Conservation (phyloP, 345 rosid species). For the Ceriops zippeliana region DNA sequence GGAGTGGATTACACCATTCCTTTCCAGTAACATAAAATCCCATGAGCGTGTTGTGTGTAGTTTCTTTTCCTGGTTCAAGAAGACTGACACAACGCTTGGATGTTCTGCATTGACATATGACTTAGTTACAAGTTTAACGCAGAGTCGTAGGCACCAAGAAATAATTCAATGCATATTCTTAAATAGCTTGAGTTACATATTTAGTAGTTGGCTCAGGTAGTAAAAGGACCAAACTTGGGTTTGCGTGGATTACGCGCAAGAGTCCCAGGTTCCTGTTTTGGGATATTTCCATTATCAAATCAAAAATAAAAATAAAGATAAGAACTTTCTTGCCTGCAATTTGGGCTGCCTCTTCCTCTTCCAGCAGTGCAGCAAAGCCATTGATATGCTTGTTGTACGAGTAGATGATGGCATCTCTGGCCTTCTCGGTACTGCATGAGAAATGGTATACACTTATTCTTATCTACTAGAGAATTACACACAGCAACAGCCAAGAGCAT, state of each 20-base stretch:
- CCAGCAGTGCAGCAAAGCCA: constrained; percentile 74
- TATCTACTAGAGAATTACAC: not conserved
- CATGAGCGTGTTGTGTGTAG: constrained; percentile 90
- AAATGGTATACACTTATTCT: not conserved
- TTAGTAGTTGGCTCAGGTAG: too few relatives aligned
- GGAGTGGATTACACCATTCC: constrained; percentile 32
- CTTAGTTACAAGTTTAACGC: not conserved
- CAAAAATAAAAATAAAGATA: too few relatives aligned
- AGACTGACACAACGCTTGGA: constrained; percentile 75
- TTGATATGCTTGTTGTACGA: constrained; percentile 77
- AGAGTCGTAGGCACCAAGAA: not conserved
- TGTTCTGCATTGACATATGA: constrained; percentile 40
- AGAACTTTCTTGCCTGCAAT: constrained; percentile 42
- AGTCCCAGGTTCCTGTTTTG: too few relatives aligned
- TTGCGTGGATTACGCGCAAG: too few relatives aligned
- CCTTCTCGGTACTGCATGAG: constrained; percentile 39
- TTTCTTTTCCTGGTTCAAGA: constrained; percentile 58
- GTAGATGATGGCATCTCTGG: constrained; percentile 55
- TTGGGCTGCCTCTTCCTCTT: constrained; percentile 47
- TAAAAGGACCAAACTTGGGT: too few relatives aligned
- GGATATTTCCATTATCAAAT: too few relatives aligned
- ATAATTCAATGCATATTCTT: not conserved
- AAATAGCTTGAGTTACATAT: too few relatives aligned
- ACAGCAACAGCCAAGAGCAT: not conserved
- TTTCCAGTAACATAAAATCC: constrained; percentile 76